A percentile compares a stretch with the other conserved stretches of the same genome.
These are phyloP conservation scores for Talaromyces verruculosus DNA, from an alignment of 2,329 filamentous ascomycete genomes.

Conservation along the genomic window DNA sequence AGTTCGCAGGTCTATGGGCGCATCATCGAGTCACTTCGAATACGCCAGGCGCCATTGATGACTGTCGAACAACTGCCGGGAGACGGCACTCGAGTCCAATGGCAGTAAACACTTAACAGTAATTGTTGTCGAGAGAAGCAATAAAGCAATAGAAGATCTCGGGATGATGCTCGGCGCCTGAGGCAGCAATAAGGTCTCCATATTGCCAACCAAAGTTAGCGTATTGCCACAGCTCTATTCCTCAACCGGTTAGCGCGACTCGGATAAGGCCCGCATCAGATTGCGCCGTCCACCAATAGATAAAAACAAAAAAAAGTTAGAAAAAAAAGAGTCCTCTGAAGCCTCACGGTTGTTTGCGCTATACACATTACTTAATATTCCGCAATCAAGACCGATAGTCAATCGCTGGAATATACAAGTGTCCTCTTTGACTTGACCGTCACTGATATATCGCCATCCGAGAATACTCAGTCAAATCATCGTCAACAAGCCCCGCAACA, in stretches of 20 bases:
- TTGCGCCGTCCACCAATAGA: conserved; percentile 39
- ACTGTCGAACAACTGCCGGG: background rate
- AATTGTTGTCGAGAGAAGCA: background rate
- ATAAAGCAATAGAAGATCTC: background rate
- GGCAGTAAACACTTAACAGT: background rate
- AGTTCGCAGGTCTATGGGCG: background rate
- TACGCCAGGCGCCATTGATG: background rate
- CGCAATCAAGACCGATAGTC: background rate
- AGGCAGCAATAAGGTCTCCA: conserved; percentile 13
- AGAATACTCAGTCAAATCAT: background rate
- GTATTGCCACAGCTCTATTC: conserved; percentile 13
- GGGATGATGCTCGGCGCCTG: background rate
- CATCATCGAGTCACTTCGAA: background rate
- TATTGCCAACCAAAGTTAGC: conserved; percentile 15
- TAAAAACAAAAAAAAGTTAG: conserved; percentile 27
- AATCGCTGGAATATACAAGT: background rate
- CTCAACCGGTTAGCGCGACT: conserved; percentile 29
- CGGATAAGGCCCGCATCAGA: conserved; percentile 41
- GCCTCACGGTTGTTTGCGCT: background rate
- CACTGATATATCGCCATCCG: background rate
- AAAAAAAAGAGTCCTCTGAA: conserved; percentile 16
- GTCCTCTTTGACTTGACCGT: background rate
- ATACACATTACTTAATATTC: background rate
- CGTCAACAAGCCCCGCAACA: conserved; percentile 13
- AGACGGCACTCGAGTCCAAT: background rate